phyloP scores from a whole-genome alignment of 2,329 filamentous ascomycete species.

The Fusarium sp. region DNA sequence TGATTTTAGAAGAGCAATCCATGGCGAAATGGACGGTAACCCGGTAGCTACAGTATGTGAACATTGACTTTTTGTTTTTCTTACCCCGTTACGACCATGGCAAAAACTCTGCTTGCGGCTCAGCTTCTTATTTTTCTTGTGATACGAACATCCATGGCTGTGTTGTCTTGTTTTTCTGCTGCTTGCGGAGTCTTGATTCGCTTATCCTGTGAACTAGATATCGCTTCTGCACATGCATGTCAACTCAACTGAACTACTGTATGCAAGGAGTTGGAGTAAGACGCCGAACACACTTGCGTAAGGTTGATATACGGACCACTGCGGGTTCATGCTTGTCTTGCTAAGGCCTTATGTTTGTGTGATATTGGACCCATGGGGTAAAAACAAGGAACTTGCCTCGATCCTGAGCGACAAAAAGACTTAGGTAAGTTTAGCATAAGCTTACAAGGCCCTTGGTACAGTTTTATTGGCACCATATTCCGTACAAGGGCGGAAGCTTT shows the following conservation, averaged over 20 bases:
- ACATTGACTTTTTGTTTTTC: slow-evolving; percentile 15
- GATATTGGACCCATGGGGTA: slow-evolving; percentile 7
- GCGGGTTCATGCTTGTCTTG: slow-evolving; percentile 38
- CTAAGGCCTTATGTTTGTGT: not conserved
- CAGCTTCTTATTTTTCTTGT: slow-evolving; percentile 6
- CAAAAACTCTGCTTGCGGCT: slow-evolving; percentile 38
- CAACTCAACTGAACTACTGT: slow-evolving; percentile 26
- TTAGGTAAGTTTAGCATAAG: no score
- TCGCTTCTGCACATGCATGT: slow-evolving; percentile 43
- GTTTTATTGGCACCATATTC: no score
- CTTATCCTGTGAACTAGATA: slow-evolving; percentile 21
- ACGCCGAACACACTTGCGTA: slow-evolving; percentile 29
- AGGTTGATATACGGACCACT: slow-evolving; percentile 10
- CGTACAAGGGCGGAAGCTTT: not conserved
- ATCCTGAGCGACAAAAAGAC: no score
- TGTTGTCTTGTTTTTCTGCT: slow-evolving; percentile 20
- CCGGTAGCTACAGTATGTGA: slow-evolving; percentile 18
- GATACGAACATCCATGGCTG: slow-evolving; percentile 9
- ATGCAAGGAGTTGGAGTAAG: slow-evolving; percentile 36
- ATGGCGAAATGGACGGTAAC: slow-evolving; percentile 22
- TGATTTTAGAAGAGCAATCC: not conserved
- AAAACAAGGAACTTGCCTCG: slow-evolving; percentile 22
- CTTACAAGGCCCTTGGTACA: no score
- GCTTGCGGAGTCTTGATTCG: slow-evolving; percentile 31
- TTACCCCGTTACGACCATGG: not conserved